These are phyloP conservation scores for Talaromyces albobiverticillius DNA, from an alignment of 2,329 filamentous ascomycete species.

Conservation along the genomic window DNA sequence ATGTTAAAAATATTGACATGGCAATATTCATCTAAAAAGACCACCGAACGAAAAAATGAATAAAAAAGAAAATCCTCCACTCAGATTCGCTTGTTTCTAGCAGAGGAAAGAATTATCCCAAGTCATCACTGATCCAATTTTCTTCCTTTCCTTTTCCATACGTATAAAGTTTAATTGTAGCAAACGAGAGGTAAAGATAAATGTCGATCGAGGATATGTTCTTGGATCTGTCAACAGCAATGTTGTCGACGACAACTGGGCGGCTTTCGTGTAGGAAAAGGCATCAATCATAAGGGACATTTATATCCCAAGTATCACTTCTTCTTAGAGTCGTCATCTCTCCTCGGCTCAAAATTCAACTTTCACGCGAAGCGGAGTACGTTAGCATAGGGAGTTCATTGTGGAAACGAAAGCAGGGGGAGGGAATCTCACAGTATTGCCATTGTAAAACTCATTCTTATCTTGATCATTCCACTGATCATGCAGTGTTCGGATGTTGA, in stretches of 20 bases:
- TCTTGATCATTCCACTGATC: conserved; percentile 55
- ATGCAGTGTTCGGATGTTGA: conserved; percentile 52
- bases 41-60: conserved; percentile 1
- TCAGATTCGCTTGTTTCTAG: conserved; percentile 8
- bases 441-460: conserved; percentile 79
- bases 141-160: not conserved
- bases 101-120: conserved; percentile 13
- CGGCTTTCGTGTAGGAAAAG: too few species aligned
- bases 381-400: conserved; percentile 19
- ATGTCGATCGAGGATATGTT: too few species aligned
- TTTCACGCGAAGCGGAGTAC: conserved; percentile 29
- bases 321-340: conserved; percentile 55
- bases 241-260: too few species aligned
- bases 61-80: conserved; percentile 13
- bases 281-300: too few species aligned
- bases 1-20: conserved; percentile 9
- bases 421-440: conserved; percentile 67
- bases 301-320: conserved; percentile 18
- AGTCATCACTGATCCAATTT: conserved; percentile 4
- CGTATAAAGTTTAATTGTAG: not conserved
- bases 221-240: too few species aligned
- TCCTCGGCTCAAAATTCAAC: conserved; percentile 67
- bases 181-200: too few species aligned
- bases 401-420: not conserved
- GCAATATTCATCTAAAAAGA: not conserved